Evolutionary conservation across 1,284 basidiomycete genomes (phyloP).

Genomic region (Somion occarium): DNA sequence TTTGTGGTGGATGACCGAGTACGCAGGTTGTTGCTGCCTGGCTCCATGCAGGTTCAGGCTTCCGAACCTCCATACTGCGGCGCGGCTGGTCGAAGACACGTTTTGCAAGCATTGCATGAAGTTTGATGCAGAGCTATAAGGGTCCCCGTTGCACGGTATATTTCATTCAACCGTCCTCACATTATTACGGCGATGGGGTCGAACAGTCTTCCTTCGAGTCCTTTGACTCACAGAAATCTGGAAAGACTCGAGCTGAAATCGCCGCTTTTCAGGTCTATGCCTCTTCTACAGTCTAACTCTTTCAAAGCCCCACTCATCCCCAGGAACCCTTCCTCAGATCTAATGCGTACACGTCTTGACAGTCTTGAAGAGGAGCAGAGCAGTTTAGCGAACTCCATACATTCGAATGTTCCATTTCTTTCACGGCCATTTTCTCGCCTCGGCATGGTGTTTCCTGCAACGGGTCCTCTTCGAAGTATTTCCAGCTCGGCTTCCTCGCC

Average conservation of each 20-base stretch:
- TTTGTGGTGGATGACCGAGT: no score
- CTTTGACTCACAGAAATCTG: not conserved
- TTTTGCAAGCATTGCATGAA: no score
- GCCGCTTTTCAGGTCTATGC: not conserved
- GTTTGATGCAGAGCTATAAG: no score
- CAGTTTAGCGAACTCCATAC: not conserved
- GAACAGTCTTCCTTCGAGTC: not conserved
- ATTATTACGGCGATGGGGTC: not conserved
- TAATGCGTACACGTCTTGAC: not conserved
- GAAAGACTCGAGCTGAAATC: not conserved
- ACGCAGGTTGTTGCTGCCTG: no score
- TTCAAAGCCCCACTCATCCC: not conserved
- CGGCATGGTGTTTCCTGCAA: not conserved
- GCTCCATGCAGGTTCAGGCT: no score
- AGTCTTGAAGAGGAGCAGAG: not conserved
- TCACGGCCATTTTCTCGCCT: not conserved
- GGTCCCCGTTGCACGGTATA: no score
- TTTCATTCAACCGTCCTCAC: not conserved
- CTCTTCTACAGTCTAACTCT: not conserved
- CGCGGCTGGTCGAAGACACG: no score
- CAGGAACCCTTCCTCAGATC: not conserved
- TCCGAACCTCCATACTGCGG: no score
- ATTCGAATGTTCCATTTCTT: not conserved
- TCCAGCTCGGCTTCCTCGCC: constrained; percentile 1
- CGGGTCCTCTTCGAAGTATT: not conserved